A percentile compares a stretch with the other conserved stretches of the same genome.
Evolutionary conservation across 1,284 basidiomycete species (phyloP).

Genomic region (Grifola frondosa): DNA sequence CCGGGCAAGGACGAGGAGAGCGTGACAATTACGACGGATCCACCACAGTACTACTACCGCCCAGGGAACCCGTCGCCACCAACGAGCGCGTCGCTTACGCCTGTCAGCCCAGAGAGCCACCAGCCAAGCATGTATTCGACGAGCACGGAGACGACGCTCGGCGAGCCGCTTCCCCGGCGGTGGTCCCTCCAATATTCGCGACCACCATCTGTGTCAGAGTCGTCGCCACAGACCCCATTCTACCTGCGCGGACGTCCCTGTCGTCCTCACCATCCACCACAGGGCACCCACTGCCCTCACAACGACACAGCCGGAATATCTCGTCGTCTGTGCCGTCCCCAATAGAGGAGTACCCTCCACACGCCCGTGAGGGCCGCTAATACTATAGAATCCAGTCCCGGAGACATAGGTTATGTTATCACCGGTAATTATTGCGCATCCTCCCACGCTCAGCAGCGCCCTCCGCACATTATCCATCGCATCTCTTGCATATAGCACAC

Average conservation of each 20-base stretch:
- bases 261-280: conserved; percentile 18
- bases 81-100: conserved; percentile 26
- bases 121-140: conserved; percentile 45
- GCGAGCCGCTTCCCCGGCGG: conserved; percentile 42
- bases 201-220: conserved; percentile 35
- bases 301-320: conserved; percentile 20
- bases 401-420: no score
- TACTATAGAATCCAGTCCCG: no score
- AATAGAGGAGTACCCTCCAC: conserved; percentile 16
- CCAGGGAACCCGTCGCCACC: conserved; percentile 51
- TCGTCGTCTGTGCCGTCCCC: conserved; percentile 21
- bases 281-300: no score
- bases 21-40: conserved; percentile 18
- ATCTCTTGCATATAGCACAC: no score
- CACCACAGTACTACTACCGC: conserved; percentile 31
- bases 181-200: conserved; percentile 45
- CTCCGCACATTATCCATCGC: no score
- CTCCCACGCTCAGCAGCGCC: no score
- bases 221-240: conserved; percentile 22
- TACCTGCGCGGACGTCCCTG: conserved; percentile 16
- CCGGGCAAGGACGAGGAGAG: conserved; percentile 21
- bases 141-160: conserved; percentile 39
- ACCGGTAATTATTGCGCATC: no score
- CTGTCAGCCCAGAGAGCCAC: conserved; percentile 41
- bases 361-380: no score